Percentiles rank a stretch among this genome's conserved stretches.
Conservation (phyloP, 2,329 filamentous ascomycete species). For the Teratosphaeriaceae sp. region DNA sequence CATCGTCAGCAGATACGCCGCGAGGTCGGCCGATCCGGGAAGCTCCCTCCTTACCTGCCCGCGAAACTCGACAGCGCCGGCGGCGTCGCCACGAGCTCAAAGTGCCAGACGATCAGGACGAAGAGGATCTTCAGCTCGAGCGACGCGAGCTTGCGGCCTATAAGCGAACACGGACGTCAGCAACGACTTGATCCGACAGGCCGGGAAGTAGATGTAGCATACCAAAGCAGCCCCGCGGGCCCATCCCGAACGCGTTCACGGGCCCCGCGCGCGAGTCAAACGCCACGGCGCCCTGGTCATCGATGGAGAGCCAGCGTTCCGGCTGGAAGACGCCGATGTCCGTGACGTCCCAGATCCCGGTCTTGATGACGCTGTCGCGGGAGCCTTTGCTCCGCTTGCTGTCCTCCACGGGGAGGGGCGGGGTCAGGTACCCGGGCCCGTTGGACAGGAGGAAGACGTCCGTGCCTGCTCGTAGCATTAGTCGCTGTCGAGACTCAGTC, state of each 20-base stretch:
- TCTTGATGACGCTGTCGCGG: slow-evolving; percentile 21
- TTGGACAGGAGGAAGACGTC: too few species aligned
- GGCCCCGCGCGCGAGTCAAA: slow-evolving; percentile 34
- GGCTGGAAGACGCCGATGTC: slow-evolving; percentile 32
- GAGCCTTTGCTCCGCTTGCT: slow-evolving; percentile 25
- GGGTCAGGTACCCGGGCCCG: slow-evolving; percentile 15
- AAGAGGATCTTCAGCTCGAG: slow-evolving; percentile 24
- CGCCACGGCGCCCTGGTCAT: slow-evolving; percentile 20
- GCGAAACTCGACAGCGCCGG: slow-evolving; percentile 17
- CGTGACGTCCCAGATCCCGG: slow-evolving; percentile 20
- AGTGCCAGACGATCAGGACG: slow-evolving; percentile 26
- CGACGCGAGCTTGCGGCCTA: slow-evolving; percentile 20
- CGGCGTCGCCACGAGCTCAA: slow-evolving; percentile 20
- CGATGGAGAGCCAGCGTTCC: slow-evolving; percentile 33
- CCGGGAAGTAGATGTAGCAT: slow-evolving; percentile 1
- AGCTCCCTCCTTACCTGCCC: too few species aligned
- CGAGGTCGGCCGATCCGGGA: too few species aligned
- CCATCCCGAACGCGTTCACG: slow-evolving; percentile 30
- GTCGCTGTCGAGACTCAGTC: too few species aligned
- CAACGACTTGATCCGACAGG: background rate
- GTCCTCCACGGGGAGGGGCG: slow-evolving; percentile 23
- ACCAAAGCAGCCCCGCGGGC: slow-evolving; percentile 34
- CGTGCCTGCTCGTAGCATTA: too few species aligned
- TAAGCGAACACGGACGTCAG: too few species aligned
- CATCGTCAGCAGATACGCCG: too few species aligned